Evolutionary conservation across 495 filamentous ascomycete species (phyloP).

Genomic region (Lichenothelia convexa): DNA sequence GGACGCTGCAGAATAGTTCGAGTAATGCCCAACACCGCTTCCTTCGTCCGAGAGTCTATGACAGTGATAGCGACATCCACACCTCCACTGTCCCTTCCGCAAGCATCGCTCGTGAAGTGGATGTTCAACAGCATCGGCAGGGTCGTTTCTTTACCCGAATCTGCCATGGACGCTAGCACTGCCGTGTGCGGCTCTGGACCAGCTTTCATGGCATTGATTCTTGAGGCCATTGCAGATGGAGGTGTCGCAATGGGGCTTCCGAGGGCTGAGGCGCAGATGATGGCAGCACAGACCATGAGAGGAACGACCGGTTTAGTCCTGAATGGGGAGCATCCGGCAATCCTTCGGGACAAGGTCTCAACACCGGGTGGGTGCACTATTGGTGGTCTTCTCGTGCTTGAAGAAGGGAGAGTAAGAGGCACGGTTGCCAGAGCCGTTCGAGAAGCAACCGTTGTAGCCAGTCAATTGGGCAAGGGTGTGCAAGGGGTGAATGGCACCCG

Average conservation of each 20-base stretch:
- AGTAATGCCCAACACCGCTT: slow-evolving; percentile 64
- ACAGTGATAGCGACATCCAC: slow-evolving; percentile 50
- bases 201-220: slow-evolving; percentile 59
- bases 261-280: slow-evolving; percentile 52
- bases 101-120: slow-evolving; percentile 46
- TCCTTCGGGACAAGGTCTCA: slow-evolving; percentile 58
- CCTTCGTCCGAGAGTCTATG: slow-evolving; percentile 58
- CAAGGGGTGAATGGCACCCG: slow-evolving; percentile 30
- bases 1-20: slow-evolving; percentile 39
- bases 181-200: slow-evolving; percentile 63
- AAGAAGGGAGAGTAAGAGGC: slow-evolving; percentile 55
- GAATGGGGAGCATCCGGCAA: slow-evolving; percentile 55
- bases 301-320: slow-evolving; percentile 56
- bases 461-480: slow-evolving; percentile 39
- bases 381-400: slow-evolving; percentile 53
- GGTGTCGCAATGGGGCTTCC: slow-evolving; percentile 69
- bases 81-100: slow-evolving; percentile 34
- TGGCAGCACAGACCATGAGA: slow-evolving; percentile 64
- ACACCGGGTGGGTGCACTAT: slow-evolving; percentile 73
- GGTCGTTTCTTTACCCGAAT: slow-evolving; percentile 42
- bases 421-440: slow-evolving; percentile 54
- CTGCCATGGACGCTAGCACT: slow-evolving; percentile 55
- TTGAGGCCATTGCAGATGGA: slow-evolving; percentile 61
- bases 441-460: slow-evolving; percentile 59
- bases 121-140: slow-evolving; percentile 57